Evolutionary conservation across 495 filamentous ascomycete genomes (phyloP), one percentile per base, ranked within the genome.

Genomic region (Diplogelasinospora grovesii): DNA sequence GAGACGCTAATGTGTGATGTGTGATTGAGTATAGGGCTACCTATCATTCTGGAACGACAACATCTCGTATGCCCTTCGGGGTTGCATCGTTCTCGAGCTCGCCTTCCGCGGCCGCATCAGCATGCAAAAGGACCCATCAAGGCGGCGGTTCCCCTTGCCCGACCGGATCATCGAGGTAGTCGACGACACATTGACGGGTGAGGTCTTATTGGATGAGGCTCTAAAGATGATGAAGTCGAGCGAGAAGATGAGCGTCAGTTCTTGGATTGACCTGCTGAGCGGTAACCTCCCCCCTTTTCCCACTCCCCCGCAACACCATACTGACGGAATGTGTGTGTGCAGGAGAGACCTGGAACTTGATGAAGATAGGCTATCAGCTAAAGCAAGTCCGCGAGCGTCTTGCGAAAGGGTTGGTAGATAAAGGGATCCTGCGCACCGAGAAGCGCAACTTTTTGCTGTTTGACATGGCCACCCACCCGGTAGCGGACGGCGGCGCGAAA

Each of bases 21-120:
- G 7, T 3, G 26, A 9, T n/a, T 16, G 29, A 15, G 33, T 27
- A 6, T 16, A 95, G 86, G 92, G 92, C 48, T 95, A 97, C 63
- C 80, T 97, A 45, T 97, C 93, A 6, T 97, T 97, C 67, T 98
- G 92, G 92, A 98, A 98, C 60, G 92, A 98, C 65, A 97, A 98
- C 65, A 98, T 98, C 44, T 95, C 89, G 21, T 98, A 98, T 63
- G 92, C 92, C 43, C 71, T 98, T 45, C 82, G 92, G 57, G 92
- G 92, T 50, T 98, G 92, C 63, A 97, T 98, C 57, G 93, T 98
- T 46, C 86, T 96, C 55, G 92, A 98, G 59, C 71, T 98, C 43
- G 92, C 92, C 41, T 92, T 98, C 65, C 76, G 93, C 41, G 93
- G 93, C 51, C 86, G 92, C 41, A 83, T 98, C 56, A 92, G 85